Evolutionary conservation across 2,329 filamentous ascomycete species (phyloP).

Genomic region (Colletotrichum falcatum): DNA sequence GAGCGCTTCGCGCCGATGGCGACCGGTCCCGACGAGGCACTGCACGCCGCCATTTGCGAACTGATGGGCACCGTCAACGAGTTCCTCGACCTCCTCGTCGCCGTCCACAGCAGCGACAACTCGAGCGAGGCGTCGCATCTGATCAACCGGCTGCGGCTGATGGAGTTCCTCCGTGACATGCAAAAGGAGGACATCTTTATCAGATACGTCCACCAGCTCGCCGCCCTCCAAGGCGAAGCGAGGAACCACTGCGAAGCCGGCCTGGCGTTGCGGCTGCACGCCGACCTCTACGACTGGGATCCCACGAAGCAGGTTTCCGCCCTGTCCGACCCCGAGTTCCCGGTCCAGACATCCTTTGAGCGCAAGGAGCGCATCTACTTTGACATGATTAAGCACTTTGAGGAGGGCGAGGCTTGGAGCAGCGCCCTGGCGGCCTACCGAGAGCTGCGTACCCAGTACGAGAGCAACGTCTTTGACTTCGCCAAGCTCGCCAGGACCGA

Average conservation of each 20-base stretch:
- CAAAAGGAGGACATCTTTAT: slow-evolving; percentile 97
- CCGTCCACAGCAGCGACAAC: slow-evolving; percentile 83
- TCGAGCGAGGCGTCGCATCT: slow-evolving; percentile 83
- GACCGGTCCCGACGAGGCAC: slow-evolving; percentile 73
- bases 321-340: slow-evolving; percentile 80
- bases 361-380: slow-evolving; percentile 94
- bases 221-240: slow-evolving; percentile 78
- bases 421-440: slow-evolving; percentile 89
- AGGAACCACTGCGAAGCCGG: slow-evolving; percentile 89
- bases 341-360: slow-evolving; percentile 88
- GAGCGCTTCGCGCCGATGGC: slow-evolving; percentile 81
- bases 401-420: slow-evolving; percentile 94
- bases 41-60: slow-evolving; percentile 81
- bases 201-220: slow-evolving; percentile 93
- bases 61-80: slow-evolving; percentile 89
- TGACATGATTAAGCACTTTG: slow-evolving; percentile 93
- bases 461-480: slow-evolving; percentile 90
- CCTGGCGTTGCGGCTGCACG: slow-evolving; percentile 88
- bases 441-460: slow-evolving; percentile 92
- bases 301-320: slow-evolving; percentile 73
- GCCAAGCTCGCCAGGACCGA: slow-evolving; percentile 90
- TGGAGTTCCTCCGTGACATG: slow-evolving; percentile 98
- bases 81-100: slow-evolving; percentile 89
- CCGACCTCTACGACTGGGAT: slow-evolving; percentile 94
- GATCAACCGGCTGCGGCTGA: slow-evolving; percentile 88